Conservation (phyloP, 169 alveolate species). For the Plasmodium gonderi region DNA sequence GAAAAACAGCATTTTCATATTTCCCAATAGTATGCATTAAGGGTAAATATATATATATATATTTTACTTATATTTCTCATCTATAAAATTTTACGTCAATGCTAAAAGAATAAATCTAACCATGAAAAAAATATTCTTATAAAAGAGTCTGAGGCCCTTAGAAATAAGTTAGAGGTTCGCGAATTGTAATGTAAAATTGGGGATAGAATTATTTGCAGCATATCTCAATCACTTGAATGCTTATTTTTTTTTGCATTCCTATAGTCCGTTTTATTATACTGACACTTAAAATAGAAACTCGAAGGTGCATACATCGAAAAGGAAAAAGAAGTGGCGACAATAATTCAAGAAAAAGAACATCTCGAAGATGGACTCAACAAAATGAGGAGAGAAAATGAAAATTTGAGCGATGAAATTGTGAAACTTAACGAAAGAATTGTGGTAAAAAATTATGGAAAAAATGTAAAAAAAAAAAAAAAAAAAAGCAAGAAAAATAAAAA, state of each 20-base stretch:
- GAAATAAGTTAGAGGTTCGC: conserved; percentile 54
- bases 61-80: neutral
- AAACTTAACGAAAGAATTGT: conserved; percentile 60
- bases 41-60: neutral
- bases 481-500: too few species aligned
- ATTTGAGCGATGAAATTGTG: conserved; percentile 42
- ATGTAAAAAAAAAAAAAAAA: neutral
- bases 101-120: conserved; percentile 58
- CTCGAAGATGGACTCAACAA: conserved; percentile 20
- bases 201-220: neutral
- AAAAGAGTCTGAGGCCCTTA: conserved; percentile 58
- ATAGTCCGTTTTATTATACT: neutral
- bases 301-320: conserved; percentile 51
- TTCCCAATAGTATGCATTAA: neutral
- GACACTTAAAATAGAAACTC: conserved; percentile 16
- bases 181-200: neutral
- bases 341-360: conserved; percentile 40
- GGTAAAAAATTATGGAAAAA: conserved; percentile 7
- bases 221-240: neutral
- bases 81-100: neutral
- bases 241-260: neutral
- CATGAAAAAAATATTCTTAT: conserved; percentile 45
- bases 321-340: conserved; percentile 40
- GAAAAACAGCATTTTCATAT: neutral
- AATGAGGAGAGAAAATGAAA: conserved; percentile 35